These are phyloP conservation scores for Penicillium antarcticum DNA, from an alignment of 495 filamentous ascomycete species.

Conservation along the genomic window DNA sequence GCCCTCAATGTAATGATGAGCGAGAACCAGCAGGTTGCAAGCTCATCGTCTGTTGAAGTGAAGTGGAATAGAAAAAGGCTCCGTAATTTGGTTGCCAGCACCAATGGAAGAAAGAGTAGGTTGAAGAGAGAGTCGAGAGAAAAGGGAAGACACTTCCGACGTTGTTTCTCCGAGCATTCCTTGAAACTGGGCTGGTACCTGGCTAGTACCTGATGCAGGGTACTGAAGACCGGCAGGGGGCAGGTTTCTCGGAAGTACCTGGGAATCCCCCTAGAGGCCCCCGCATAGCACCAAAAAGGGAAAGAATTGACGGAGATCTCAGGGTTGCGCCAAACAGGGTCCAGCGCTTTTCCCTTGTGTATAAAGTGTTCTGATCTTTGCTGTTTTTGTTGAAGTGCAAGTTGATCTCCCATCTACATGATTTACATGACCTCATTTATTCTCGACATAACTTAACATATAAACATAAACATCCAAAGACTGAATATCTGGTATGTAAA, in stretches of 20 bases:
- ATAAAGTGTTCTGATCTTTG: background rate
- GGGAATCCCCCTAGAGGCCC: slow-evolving; percentile 13
- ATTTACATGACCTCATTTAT: slow-evolving; percentile 5
- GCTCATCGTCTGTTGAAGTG: slow-evolving; percentile 3
- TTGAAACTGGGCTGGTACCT: slow-evolving; percentile 4
- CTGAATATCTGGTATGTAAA: no score
- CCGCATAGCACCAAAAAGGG: slow-evolving; percentile 16
- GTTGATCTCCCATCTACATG: slow-evolving; percentile 1
- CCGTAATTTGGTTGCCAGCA: background rate
- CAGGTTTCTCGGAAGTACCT: slow-evolving; percentile 7
- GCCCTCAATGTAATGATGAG: slow-evolving; percentile 21
- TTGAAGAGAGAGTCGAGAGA: background rate
- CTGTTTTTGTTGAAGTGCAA: slow-evolving; percentile 1
- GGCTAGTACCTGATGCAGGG: slow-evolving; percentile 4
- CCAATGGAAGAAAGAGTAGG: background rate
- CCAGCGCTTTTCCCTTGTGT: background rate
- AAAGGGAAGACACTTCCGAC: background rate
- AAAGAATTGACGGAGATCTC: slow-evolving; percentile 16
- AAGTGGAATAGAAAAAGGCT: background rate
- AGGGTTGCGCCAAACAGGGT: slow-evolving; percentile 19
- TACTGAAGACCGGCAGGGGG: background rate
- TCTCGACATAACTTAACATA: no score
- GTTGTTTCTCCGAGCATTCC: slow-evolving; percentile 8
- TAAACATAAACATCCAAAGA: no score
- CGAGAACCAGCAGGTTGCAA: background rate